Evolutionary conservation across 2,329 filamentous ascomycete species (phyloP), one percentile per base, ranked within the genome.

Genomic region (Diaporthe australafricana): DNA sequence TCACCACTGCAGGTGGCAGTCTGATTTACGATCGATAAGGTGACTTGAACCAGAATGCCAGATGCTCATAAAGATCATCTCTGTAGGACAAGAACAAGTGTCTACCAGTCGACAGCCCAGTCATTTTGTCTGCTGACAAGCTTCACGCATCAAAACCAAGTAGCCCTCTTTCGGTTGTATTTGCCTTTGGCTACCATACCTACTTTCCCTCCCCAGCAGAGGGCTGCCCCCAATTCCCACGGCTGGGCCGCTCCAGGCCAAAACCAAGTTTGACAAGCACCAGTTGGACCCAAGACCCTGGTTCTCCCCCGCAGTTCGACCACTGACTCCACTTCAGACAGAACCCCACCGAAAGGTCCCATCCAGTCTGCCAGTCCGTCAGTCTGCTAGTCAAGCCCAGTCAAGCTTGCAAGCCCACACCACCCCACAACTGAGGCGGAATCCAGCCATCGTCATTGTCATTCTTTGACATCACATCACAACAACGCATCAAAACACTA

Each of bases 401-500:
- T 11, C 57, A 48, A 63, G 60, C 60, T 63, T 27, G 25, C 7
- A 27, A 38, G 40, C 56, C 56, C 38, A 62, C 25, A 45, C 38
- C 25, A 62, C 22, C 45, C 42, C 2, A 32, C n/a, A n/a, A n/a
- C n/a, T n/a, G 52, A 11, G 27, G 27, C 25, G 27, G 20, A 63
- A 48, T 48, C 57, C 57, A 65, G 60, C 45, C 60, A 65, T 65
- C 60, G 60, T 65, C 60, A 65, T 65, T 65, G 60, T 65, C 11
- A 65, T 50, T 48, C 60, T 50, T 62, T 65, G 27, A 63, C 42
- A 48, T 50, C 20, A 65, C 30, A 35, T 25, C 45, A 50, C 47
- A 63, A 65, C 60, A 65, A 50, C 60, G 47, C 47, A 65, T 25
- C 60, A 22, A 38, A 48, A 65, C 60, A 65, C 48, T 27, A 65